phyloP scores from a whole-genome alignment of 805 yeast species.

The Monosporozyma aquatica region DNA sequence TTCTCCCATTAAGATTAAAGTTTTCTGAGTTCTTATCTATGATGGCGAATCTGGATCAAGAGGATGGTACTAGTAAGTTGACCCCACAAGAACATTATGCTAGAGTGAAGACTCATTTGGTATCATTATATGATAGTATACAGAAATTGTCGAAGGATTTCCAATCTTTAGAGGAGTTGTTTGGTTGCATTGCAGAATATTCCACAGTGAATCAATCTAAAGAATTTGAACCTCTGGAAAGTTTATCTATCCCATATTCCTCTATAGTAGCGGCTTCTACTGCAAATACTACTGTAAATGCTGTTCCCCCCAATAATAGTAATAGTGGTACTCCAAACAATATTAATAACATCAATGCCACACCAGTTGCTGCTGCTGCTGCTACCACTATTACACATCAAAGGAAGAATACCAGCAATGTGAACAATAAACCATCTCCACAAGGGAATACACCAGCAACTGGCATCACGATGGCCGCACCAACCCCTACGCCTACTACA shows the following conservation, averaged over 20 bases:
- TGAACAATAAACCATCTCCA: neutral
- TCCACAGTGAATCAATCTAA: slow-evolving; percentile 13
- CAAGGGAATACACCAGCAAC: neutral
- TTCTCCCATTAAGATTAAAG: slow-evolving; percentile 13
- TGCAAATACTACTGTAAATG: slow-evolving; percentile 2
- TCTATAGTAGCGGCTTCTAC: slow-evolving; percentile 2
- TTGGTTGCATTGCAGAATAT: slow-evolving; percentile 21
- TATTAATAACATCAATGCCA: slow-evolving; percentile 1
- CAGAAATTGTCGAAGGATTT: slow-evolving; percentile 20
- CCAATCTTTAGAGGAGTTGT: slow-evolving; percentile 17
- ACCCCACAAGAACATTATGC: slow-evolving; percentile 17
- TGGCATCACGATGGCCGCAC: neutral
- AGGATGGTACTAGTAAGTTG: slow-evolving; percentile 6
- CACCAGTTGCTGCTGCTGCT: too few relatives aligned
- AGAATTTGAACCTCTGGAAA: slow-evolving; percentile 21
- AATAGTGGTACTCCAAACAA: neutral
- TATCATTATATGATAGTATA: slow-evolving; percentile 16
- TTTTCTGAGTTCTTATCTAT: slow-evolving; percentile 23
- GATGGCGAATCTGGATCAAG: slow-evolving; percentile 13
- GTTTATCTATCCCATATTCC: slow-evolving; percentile 7
- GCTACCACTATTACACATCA: slow-evolving; percentile 5
- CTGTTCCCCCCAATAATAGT: neutral
- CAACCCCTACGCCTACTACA: neutral
- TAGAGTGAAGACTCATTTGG: slow-evolving; percentile 13
- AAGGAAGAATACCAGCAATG: neutral